phyloP scores from a whole-genome alignment of 1,284 basidiomycete genomes.

The Naganishia cerealis region DNA sequence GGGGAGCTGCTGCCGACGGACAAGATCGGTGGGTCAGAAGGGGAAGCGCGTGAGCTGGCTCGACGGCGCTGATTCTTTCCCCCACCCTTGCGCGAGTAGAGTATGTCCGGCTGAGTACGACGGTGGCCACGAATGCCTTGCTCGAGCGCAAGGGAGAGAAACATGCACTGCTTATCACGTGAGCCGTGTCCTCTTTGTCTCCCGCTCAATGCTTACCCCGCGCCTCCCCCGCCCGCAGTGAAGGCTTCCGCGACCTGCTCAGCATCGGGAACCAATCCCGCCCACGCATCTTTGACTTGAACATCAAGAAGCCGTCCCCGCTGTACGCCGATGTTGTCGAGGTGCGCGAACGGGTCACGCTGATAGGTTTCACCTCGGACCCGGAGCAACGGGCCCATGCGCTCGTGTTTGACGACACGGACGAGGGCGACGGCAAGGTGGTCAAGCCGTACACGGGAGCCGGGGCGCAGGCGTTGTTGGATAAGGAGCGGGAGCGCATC shows the following conservation, averaged over 20 bases:
- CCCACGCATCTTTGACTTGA: conserved; percentile 80
- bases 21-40: conserved; percentile 63
- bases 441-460: conserved; percentile 69
- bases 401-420: conserved; percentile 64
- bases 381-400: conserved; percentile 73
- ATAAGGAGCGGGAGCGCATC: conserved; percentile 65
- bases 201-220: conserved; percentile 30
- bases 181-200: conserved; percentile 41
- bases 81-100: conserved; percentile 58
- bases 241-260: conserved; percentile 65
- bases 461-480: conserved; percentile 63
- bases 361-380: conserved; percentile 89
- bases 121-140: conserved; percentile 93
- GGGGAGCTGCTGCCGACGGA: conserved; percentile 69
- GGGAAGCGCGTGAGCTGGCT: no score
- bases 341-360: conserved; percentile 90
- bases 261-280: conserved; percentile 90
- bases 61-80: conserved; percentile 18
- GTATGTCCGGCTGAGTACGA: conserved; percentile 88
- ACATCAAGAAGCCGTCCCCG: conserved; percentile 74
- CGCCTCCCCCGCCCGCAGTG: not conserved
- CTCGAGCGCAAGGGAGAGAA: conserved; percentile 89
- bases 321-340: conserved; percentile 81
- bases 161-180: conserved; percentile 85
- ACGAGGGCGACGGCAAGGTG: conserved; percentile 62